Conservation (phyloP, 495 filamentous ascomycete genomes). For the Aspergillus coremiiformis region DNA sequence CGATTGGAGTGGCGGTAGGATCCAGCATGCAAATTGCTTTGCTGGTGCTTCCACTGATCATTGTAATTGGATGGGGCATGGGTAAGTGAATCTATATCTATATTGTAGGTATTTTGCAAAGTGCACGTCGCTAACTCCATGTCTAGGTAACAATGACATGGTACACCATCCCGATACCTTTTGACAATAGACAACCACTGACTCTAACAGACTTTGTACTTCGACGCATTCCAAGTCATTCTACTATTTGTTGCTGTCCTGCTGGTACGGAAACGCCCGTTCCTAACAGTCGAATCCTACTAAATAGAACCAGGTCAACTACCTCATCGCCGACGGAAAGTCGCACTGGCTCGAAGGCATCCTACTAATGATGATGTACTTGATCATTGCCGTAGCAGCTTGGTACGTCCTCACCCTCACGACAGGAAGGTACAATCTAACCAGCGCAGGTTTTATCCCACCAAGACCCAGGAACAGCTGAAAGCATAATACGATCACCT, state of each 20-base stretch:
- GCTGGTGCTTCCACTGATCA: conserved; percentile 67
- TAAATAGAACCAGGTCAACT: conserved; percentile 53
- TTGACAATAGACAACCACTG: conserved; percentile 5
- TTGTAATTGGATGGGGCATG: conserved; percentile 77
- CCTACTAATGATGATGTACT: conserved; percentile 63
- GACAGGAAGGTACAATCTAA: conserved; percentile 18
- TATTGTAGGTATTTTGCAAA: no score
- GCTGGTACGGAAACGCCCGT: conserved; percentile 29
- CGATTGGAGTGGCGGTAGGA: conserved; percentile 78
- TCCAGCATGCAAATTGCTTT: conserved; percentile 84
- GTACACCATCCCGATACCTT: conserved; percentile 13
- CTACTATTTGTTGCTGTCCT: conserved; percentile 72
- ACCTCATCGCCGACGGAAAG: conserved; percentile 61
- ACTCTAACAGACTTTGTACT: conserved; percentile 57
- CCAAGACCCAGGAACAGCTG: conserved; percentile 19
- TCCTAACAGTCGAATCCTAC: not conserved
- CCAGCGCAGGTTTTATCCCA: conserved; percentile 21
- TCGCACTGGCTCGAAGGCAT: conserved; percentile 68
- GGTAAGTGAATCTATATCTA: conserved; percentile 39
- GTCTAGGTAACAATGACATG: conserved; percentile 31
- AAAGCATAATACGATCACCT: not conserved
- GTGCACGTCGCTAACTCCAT: not conserved
- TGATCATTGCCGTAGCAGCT: conserved; percentile 59
- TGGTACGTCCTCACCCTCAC: conserved; percentile 33
- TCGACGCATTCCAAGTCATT: conserved; percentile 76